Evolutionary conservation across 306 rosid genomes (phyloP), one percentile per base, ranked within the genome.

Genomic region (Cicer pinnatifidum): DNA sequence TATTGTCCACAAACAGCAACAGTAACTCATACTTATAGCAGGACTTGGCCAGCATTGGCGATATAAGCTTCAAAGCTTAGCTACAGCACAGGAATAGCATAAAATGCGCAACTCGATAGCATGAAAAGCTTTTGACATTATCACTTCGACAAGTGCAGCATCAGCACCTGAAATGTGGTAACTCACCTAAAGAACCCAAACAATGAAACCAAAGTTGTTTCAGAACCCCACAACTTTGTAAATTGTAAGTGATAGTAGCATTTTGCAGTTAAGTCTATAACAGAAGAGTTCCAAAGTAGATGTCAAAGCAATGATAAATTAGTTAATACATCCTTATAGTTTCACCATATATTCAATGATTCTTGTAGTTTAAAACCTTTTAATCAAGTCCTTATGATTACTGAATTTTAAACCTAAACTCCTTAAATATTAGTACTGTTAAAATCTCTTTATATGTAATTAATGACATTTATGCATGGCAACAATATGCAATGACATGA

Each of bases 31-130:
- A 63, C 37, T 17, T 50, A 66, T 38, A 70, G 75, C 75, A 56
- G 67, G 51, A 74, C 37, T 78, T 73, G 71, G 59, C 56, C 58
- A 69, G 67, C 78, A 79, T 75, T 33, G 45, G 78, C 71, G n/a
- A 35, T 63, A 67, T 20, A 73, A 19, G 13, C 82, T 64, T 67
- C 41, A 44, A 71, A 59, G 69, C 56, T 39, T 63, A 69, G 83
- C 69, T 40, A 73, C 51, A 54, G 28, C 81, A 84, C 20, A 37
- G 54, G 76, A 76, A 60, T 20, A 53, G 54, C 68, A 59, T 67
- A 51, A 54, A 75, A 16, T 23, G 2, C 38, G 50, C 68, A 72
- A 85, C 35, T 66, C 58, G 11, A 11, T 53, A 45, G 40, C 13
- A 78, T 1, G 56, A 58, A 53, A 38, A 53, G 54, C 72, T 59